These are phyloP conservation scores for Fusarium chaquense DNA, from an alignment of 2,329 filamentous ascomycete species.

Conservation along the genomic window DNA sequence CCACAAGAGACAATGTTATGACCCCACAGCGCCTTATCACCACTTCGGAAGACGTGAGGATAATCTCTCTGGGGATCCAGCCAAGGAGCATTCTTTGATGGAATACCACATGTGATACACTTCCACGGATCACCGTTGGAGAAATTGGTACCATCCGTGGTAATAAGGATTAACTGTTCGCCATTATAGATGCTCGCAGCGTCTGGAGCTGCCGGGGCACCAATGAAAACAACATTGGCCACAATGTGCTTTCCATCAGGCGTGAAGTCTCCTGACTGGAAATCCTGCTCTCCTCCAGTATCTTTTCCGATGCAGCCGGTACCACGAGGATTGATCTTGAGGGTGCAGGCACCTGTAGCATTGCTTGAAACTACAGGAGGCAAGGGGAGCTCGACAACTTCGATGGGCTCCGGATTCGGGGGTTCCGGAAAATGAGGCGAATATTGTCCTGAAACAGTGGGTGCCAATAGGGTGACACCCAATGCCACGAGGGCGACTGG, in stretches of 20 bases:
- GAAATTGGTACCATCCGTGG: slow-evolving; percentile 56
- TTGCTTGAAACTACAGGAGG: neutral
- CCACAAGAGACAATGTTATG: slow-evolving; percentile 55
- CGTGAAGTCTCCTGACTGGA: slow-evolving; percentile 49
- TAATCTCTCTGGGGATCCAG: slow-evolving; percentile 51
- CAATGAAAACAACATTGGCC: slow-evolving; percentile 55
- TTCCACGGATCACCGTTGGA: slow-evolving; percentile 61
- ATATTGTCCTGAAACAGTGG: slow-evolving; percentile 1
- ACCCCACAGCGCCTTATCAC: slow-evolving; percentile 52
- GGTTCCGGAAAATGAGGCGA: slow-evolving; percentile 3
- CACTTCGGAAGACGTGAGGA: slow-evolving; percentile 57
- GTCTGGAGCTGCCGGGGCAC: slow-evolving; percentile 56
- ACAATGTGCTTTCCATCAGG: slow-evolving; percentile 59
- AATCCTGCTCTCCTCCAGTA: neutral
- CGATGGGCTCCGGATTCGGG: slow-evolving; percentile 2
- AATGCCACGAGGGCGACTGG: neutral
- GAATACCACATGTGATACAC: slow-evolving; percentile 59
- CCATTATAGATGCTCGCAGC: slow-evolving; percentile 51
- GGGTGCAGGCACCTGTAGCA: neutral
- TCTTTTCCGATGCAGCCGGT: slow-evolving; percentile 1
- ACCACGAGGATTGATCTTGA: neutral
- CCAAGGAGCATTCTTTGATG: slow-evolving; percentile 48
- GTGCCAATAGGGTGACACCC: neutral
- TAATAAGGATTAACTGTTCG: slow-evolving; percentile 56
- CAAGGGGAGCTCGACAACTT: slow-evolving; percentile 4